Base-by-base conservation (phyloP, 1,284 basidiomycete species). In the Tremellales sp. region DNA sequence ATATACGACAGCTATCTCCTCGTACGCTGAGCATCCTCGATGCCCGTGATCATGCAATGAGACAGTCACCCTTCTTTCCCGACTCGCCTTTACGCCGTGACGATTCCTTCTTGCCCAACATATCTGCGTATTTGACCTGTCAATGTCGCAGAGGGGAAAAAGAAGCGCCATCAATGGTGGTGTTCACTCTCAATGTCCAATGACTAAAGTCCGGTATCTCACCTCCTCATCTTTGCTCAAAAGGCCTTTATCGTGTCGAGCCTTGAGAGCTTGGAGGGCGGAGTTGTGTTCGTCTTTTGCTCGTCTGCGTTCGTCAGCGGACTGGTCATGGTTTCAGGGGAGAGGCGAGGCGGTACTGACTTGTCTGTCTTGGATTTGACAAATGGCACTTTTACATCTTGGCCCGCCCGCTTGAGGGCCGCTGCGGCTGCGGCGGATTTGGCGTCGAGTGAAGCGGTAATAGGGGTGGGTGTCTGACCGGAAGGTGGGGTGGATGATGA, bases 211-310 rank as follows among this genome's bases (percentile, higher is more conserved):
- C 12, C 12, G 43, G 27, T 52, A 65, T 61, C 70, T 72, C 61
- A 75, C 72, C 68, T 74, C 64, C 58, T 75, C 73, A n/a, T 67
- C 54, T 46, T 69, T 67, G 23, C 56, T 62, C 44, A 75, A 53
- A n/a, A 75, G 48, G 17, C 73, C 73, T 53, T 73, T 73, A 37
- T 72, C 68, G 44, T 72, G 66, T 10, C 73, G 52, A 12, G 61
- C 65, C 55, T 70, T 70, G 44, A 75, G 58, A 1, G 72, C 67
- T 56, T 68, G 60, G 25, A 72, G 58, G 2, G 58, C 56, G 1
- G 71, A 73, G 33, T 65, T 56, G 19, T 64, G 25, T 51, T 74
- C 73, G 19, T 61, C 66, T 31, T 64, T 55, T 8, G 68, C 61
- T 26, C 70, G 68, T 53, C 70, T 74, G 48, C 3, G n/a, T n/a